Conservation (phyloP, 768 basidiomycete genomes). For the Ephemerocybe angulata region DNA sequence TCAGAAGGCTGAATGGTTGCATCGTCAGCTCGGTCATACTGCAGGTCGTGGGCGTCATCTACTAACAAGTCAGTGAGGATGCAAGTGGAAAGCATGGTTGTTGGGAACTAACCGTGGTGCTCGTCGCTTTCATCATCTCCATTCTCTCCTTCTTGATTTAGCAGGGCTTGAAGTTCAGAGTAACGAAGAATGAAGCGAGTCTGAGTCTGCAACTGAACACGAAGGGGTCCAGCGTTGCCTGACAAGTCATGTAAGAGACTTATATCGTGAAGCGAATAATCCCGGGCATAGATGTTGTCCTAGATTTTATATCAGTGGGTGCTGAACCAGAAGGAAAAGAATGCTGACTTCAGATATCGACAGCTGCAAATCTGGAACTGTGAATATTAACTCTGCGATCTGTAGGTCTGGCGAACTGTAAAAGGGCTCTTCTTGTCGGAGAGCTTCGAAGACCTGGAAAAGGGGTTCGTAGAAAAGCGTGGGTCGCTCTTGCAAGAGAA, state of each 20-base stretch:
- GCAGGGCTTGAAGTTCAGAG: slow-evolving; percentile 57
- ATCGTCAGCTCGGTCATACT: no score
- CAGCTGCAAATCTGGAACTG: slow-evolving; percentile 68
- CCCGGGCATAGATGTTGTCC: slow-evolving; percentile 69
- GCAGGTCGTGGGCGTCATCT: no score
- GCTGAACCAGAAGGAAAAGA: background rate
- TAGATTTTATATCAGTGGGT: slow-evolving; percentile 21
- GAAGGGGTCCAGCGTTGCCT: slow-evolving; percentile 58
- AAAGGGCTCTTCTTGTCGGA: slow-evolving; percentile 60
- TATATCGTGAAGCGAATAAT: slow-evolving; percentile 69
- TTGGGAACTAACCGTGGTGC: background rate
- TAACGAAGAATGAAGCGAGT: slow-evolving; percentile 68
- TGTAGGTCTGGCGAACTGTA: slow-evolving; percentile 41
- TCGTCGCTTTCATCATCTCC: background rate
- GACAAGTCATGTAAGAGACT: slow-evolving; percentile 67
- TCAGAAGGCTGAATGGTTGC: no score
- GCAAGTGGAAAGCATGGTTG: slow-evolving; percentile 11
- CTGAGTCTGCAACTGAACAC: slow-evolving; percentile 46
- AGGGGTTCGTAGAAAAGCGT: slow-evolving; percentile 78
- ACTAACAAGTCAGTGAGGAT: no score
- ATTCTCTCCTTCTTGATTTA: slow-evolving; percentile 22
- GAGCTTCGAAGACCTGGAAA: slow-evolving; percentile 63
- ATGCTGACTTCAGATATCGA: slow-evolving; percentile 58
- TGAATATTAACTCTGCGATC: slow-evolving; percentile 63
- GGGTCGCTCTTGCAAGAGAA: slow-evolving; percentile 61